phyloP scores from a whole-genome alignment of 495 filamentous ascomycete genomes.

The Aspergillus cavernicola region DNA sequence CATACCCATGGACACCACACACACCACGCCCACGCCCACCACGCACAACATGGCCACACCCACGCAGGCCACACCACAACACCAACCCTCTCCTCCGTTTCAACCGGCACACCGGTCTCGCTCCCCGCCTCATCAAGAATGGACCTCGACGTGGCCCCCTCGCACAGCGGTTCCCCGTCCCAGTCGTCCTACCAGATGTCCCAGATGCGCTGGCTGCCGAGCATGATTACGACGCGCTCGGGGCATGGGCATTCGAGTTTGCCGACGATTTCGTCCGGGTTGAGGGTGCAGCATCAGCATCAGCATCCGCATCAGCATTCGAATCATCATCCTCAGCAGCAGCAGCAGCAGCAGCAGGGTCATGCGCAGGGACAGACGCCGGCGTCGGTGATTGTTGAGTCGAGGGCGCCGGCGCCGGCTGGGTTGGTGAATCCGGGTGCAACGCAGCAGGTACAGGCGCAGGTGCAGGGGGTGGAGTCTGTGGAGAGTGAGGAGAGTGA shows the following conservation, averaged over 20 bases:
- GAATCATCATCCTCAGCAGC: too few relatives aligned
- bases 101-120: not conserved
- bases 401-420: not conserved
- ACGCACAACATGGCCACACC: not conserved
- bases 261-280: slow-evolving; percentile 22
- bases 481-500: slow-evolving; percentile 22
- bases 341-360: slow-evolving; percentile 28
- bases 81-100: not conserved
- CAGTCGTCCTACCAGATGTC: slow-evolving; percentile 21
- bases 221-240: slow-evolving; percentile 19
- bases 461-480: not conserved
- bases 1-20: slow-evolving; percentile 3
- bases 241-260: slow-evolving; percentile 11
- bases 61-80: not conserved
- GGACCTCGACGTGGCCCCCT: not conserved
- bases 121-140: not conserved
- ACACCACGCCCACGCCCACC: not conserved
- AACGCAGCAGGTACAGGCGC: not conserved
- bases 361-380: slow-evolving; percentile 18
- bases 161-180: slow-evolving; percentile 1
- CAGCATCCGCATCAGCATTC: too few relatives aligned
- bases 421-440: not conserved
- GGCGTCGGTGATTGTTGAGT: slow-evolving; percentile 12
- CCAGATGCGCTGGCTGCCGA: slow-evolving; percentile 25
- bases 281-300: slow-evolving; percentile 16